phyloP scores from a whole-genome alignment of 2,329 filamentous ascomycete species.

The Sclerotinia trifoliorum region DNA sequence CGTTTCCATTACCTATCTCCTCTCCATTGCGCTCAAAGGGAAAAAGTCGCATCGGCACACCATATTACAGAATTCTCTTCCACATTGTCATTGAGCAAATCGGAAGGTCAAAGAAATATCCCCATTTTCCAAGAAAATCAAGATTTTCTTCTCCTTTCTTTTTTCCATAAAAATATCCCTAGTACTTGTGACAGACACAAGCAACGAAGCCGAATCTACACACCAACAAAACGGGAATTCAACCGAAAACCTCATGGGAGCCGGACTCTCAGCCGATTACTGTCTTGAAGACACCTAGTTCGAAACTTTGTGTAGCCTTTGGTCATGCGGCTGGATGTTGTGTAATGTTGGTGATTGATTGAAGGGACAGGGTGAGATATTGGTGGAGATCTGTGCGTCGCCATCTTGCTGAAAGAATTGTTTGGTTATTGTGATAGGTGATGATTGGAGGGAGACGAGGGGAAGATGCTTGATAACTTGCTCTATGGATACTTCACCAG shows the following conservation, averaged over 20 bases:
- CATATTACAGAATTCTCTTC: background rate
- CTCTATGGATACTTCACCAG: background rate
- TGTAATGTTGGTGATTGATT: slow-evolving; percentile 7
- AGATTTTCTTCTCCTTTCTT: background rate
- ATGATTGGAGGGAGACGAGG: background rate
- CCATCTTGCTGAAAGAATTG: slow-evolving; percentile 21
- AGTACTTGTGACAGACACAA: background rate
- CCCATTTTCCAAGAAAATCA: background rate
- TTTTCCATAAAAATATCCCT: background rate
- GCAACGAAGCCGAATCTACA: background rate
- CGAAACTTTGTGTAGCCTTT: slow-evolving; percentile 14
- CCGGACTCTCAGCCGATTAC: slow-evolving; percentile 4
- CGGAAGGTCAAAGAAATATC: background rate
- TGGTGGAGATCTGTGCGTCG: slow-evolving; percentile 21
- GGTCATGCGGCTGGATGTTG: slow-evolving; percentile 19
- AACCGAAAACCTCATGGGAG: slow-evolving; percentile 2
- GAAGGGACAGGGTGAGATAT: slow-evolving; percentile 17
- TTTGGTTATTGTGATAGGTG: background rate
- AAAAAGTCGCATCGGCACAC: background rate
- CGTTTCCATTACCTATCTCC: slow-evolving; percentile 10
- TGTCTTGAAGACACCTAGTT: background rate
- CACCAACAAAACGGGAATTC: slow-evolving; percentile 15
- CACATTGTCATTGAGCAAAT: background rate
- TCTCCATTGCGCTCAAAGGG: background rate
- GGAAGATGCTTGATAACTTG: background rate